phyloP scores from a whole-genome alignment of 495 filamentous ascomycete species.

The Aspergillus campestris region DNA sequence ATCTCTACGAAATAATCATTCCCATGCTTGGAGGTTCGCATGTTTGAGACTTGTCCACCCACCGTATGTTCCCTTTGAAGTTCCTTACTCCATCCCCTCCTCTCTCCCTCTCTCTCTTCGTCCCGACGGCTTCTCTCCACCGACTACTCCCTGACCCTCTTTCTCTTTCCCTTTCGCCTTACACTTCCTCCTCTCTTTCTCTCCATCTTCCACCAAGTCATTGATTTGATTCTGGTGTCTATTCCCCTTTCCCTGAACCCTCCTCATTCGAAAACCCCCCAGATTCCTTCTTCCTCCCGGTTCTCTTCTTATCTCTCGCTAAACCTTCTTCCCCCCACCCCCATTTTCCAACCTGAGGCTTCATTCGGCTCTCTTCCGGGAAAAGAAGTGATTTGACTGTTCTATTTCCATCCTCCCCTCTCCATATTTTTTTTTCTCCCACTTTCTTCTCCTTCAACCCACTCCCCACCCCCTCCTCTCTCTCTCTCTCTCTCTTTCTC shows the following conservation, averaged over 20 bases:
- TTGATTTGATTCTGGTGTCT: neutral
- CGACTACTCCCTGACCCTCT: neutral
- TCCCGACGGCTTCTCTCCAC: neutral
- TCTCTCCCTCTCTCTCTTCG: neutral
- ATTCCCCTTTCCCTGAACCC: slow-evolving; percentile 2
- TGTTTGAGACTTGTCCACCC: slow-evolving; percentile 31
- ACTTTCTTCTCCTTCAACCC: neutral
- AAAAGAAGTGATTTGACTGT: too few relatives aligned
- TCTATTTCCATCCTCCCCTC: neutral
- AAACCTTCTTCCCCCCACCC: too few relatives aligned
- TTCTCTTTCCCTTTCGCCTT: neutral
- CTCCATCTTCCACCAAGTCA: neutral
- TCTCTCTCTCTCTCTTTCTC: neutral
- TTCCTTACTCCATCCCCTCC: neutral
- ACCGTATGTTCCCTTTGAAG: slow-evolving; percentile 24
- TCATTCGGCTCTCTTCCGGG: slow-evolving; percentile 2
- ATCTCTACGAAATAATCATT: slow-evolving; percentile 16
- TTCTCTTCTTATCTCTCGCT: too few relatives aligned
- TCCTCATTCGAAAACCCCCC: neutral
- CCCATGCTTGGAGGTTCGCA: slow-evolving; percentile 34
- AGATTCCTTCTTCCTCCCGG: too few relatives aligned
- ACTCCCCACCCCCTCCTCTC: neutral
- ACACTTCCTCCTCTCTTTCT: neutral
- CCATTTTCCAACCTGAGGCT: too few relatives aligned
- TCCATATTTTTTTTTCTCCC: neutral